phyloP scores from a whole-genome alignment of 1,139 yeast species.

The Debaryomyces udenii region DNA sequence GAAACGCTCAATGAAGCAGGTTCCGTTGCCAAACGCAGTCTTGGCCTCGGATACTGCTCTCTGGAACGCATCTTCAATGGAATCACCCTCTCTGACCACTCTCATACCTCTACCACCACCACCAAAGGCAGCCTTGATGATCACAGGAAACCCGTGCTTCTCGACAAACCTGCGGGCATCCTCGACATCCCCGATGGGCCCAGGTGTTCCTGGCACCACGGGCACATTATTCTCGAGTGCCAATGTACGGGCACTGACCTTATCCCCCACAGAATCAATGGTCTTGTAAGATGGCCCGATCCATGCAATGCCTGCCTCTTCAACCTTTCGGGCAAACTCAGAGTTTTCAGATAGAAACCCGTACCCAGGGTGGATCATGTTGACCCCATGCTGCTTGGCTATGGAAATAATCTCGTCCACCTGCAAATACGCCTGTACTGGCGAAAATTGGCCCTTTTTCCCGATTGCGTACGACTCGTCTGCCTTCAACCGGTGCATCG shows the following conservation, averaged over 20 bases:
- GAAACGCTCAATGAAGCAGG: constrained; percentile 96
- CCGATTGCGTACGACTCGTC: constrained; percentile 95
- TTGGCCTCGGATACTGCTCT: constrained; percentile 96
- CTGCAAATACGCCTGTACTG: constrained; percentile 95
- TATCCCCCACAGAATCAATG: constrained; percentile 97
- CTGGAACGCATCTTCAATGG: constrained; percentile 84
- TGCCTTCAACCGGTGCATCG: constrained; percentile 93
- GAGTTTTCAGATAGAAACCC: constrained; percentile 95
- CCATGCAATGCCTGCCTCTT: constrained; percentile 91
- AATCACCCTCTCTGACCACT: constrained; percentile 96
- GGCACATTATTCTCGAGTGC: constrained; percentile 87
- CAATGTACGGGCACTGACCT: constrained; percentile 88
- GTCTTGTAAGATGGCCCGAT: constrained; percentile 89
- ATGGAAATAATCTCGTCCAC: constrained; percentile 92
- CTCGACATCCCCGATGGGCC: constrained; percentile 81
- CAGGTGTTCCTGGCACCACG: constrained; percentile 97
- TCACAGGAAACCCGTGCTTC: constrained; percentile 90
- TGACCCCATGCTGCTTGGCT: constrained; percentile 84
- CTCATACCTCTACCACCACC: constrained; percentile 99
- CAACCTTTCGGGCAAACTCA: constrained; percentile 91
- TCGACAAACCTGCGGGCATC: constrained; percentile 81
- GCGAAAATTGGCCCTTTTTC: constrained; percentile 83
- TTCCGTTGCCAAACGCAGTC: constrained; percentile 96
- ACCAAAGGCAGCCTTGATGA: constrained; percentile 98
- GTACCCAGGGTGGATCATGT: constrained; percentile 98